Evolutionary conservation across 768 basidiomycete genomes (phyloP).

Genomic region (Termitomyces sp.): DNA sequence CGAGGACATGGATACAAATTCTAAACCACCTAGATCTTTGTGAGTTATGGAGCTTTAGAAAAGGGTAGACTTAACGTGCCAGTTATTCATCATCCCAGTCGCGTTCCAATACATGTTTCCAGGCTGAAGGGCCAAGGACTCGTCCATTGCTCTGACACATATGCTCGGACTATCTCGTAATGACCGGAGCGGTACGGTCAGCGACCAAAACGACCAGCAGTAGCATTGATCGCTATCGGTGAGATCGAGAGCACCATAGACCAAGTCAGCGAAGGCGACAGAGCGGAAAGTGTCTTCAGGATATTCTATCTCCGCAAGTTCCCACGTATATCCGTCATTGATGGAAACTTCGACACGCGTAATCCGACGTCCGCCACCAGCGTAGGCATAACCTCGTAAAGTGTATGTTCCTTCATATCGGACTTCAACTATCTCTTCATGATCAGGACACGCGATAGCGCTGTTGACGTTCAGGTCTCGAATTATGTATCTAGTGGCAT

Average conservation of each 20-base stretch:
- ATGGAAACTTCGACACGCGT: conserved; percentile 53
- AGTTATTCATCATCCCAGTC: conserved; percentile 61
- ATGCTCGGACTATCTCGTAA: conserved; percentile 33
- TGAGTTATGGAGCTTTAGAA: background rate
- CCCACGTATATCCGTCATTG: conserved; percentile 49
- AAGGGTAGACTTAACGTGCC: conserved; percentile 25
- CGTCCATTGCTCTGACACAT: conserved; percentile 51
- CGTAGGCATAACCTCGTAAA: conserved; percentile 55
- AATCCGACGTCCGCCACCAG: conserved; percentile 51
- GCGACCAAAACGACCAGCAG: conserved; percentile 61
- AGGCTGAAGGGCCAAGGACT: conserved; percentile 43
- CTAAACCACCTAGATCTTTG: conserved; percentile 46
- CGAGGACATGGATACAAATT: conserved; percentile 37
- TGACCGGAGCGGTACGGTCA: conserved; percentile 27
- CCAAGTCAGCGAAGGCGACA: conserved; percentile 24
- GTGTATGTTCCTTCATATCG: conserved; percentile 25
- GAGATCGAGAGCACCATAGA: conserved; percentile 47
- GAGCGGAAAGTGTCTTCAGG: conserved; percentile 48
- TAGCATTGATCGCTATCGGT: conserved; percentile 45
- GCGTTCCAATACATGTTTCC: conserved; percentile 56
- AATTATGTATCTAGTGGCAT: conserved; percentile 25
- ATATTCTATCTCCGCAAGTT: conserved; percentile 31
- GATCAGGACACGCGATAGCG: conserved; percentile 50
- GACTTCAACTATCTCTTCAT: conserved; percentile 38
- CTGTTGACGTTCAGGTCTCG: conserved; percentile 59